phyloP scores from a whole-genome alignment of 345 rosid species.

The Physaria fendleri region DNA sequence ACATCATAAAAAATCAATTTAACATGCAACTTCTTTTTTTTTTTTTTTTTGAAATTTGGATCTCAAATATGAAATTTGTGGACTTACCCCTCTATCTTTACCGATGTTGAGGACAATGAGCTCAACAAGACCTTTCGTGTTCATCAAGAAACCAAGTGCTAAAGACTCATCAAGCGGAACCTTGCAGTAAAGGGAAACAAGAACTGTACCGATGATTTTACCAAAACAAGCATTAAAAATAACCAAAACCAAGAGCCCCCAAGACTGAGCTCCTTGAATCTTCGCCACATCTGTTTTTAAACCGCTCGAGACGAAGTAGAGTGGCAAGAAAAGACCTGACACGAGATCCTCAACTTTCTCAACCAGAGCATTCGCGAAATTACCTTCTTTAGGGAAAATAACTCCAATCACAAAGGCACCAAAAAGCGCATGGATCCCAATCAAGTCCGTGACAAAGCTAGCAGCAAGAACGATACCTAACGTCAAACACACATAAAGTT shows the following conservation, averaged over 20 bases:
- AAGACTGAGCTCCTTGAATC: slow-evolving; percentile 37
- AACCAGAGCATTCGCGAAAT: slow-evolving; percentile 34
- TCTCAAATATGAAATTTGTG: not conserved
- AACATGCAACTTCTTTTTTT: too few species aligned
- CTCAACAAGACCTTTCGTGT: slow-evolving; percentile 49
- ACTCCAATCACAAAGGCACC: slow-evolving; percentile 52
- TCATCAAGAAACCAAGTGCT: slow-evolving; percentile 58
- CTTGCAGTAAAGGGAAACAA: slow-evolving; percentile 38
- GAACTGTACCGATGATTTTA: slow-evolving; percentile 46
- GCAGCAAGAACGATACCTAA: slow-evolving; percentile 43
- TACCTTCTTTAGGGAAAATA: slow-evolving; percentile 45
- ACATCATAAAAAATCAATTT: too few species aligned
- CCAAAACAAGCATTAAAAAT: slow-evolving; percentile 52
- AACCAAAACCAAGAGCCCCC: slow-evolving; percentile 45
- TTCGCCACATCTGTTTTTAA: slow-evolving; percentile 43
- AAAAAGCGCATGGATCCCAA: slow-evolving; percentile 50
- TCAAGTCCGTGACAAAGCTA: slow-evolving; percentile 43
- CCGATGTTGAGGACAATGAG: slow-evolving; percentile 55
- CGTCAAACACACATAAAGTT: slow-evolving; percentile 41
- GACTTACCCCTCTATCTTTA: slow-evolving; percentile 40
- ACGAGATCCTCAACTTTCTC: slow-evolving; percentile 52
- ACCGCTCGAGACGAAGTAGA: slow-evolving; percentile 55
- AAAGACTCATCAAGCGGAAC: slow-evolving; percentile 41
- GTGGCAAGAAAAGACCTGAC: slow-evolving; percentile 43
- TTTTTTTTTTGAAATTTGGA: not conserved